These are phyloP conservation scores for Silene noctiflora DNA, from an alignment of 179 eudicot genomes.

Conservation along the genomic window DNA sequence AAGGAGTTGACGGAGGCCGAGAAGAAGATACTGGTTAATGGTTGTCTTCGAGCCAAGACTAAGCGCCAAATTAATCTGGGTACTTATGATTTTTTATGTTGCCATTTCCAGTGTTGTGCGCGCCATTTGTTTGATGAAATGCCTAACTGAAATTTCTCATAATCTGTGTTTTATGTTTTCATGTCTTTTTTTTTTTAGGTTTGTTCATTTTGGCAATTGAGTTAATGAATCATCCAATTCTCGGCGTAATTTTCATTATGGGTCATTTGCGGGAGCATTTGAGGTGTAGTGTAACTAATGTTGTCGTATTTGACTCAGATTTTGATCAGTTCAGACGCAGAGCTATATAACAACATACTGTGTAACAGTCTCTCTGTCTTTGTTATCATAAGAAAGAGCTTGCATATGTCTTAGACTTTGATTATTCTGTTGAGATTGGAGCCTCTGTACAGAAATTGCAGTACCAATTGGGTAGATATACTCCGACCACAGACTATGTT, in stretches of 20 bases:
- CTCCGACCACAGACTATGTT: background rate
- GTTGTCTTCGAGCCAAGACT: constrained; percentile 48
- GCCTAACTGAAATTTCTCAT: constrained; percentile 8
- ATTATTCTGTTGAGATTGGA: background rate
- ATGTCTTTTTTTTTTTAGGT: background rate
- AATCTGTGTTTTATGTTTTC: background rate
- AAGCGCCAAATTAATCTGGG: constrained; percentile 75
- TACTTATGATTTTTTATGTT: background rate
- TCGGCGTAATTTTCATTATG: background rate
- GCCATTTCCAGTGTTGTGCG: background rate
- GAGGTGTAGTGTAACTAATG: background rate
- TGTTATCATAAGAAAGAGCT: background rate
- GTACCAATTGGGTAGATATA: background rate
- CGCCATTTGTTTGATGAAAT: constrained; percentile 24
- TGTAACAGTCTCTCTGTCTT: background rate
- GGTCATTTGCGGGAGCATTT: background rate
- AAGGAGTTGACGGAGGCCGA: constrained; percentile 56
- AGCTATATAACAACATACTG: background rate
- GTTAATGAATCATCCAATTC: background rate
- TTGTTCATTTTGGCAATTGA: background rate
- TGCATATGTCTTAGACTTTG: background rate
- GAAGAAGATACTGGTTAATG: constrained; percentile 54
- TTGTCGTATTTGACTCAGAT: background rate
- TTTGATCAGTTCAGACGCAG: background rate
- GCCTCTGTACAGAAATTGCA: background rate